phyloP scores from a whole-genome alignment of 305 asterid species.

The Fraxinus floribunda region DNA sequence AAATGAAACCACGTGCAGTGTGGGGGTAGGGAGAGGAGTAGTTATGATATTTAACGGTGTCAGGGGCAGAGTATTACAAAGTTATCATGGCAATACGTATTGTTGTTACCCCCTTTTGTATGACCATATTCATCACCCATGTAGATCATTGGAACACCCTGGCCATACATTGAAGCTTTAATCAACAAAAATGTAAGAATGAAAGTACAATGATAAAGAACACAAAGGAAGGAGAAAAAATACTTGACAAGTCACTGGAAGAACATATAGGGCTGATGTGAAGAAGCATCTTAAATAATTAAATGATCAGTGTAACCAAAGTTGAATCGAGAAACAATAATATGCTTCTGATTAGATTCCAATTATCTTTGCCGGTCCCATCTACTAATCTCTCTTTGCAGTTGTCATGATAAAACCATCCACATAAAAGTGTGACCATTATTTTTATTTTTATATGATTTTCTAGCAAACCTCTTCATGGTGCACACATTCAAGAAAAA shows the following conservation, averaged over 20 bases:
- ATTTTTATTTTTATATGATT: neutral
- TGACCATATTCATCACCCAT: conserved; percentile 99
- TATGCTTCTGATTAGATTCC: neutral
- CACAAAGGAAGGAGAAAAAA: neutral
- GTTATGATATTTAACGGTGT: conserved; percentile 2
- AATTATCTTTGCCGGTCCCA: neutral
- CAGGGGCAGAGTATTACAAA: conserved; percentile 42
- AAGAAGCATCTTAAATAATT: neutral
- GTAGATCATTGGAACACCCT: conserved; percentile 95
- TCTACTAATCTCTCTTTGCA: neutral
- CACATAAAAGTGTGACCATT: neutral
- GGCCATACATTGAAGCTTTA: conserved; percentile 24
- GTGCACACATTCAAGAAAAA: neutral
- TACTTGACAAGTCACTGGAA: neutral
- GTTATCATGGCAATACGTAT: conserved; percentile 93
- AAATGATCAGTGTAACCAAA: neutral
- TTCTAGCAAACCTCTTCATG: neutral
- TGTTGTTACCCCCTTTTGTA: conserved; percentile 97
- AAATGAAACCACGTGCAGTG: neutral
- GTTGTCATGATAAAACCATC: neutral
- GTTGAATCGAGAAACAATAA: neutral
- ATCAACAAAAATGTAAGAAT: neutral
- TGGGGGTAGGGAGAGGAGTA: conserved; percentile 9
- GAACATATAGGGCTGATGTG: neutral
- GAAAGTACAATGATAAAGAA: neutral